Conservation (phyloP, 1,139 yeast species). For the Yamadazyma membranifaciens region DNA sequence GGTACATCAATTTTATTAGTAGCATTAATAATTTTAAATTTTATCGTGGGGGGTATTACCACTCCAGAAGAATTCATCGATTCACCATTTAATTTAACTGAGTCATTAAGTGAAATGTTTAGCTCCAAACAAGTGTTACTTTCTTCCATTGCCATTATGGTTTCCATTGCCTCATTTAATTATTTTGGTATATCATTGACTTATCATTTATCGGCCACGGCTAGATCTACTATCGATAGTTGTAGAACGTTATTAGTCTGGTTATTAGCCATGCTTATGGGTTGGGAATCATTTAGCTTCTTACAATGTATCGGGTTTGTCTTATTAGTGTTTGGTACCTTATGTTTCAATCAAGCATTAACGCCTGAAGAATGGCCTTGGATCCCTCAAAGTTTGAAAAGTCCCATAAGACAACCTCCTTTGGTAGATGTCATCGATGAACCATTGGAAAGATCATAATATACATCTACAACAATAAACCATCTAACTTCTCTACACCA, state of each 20-base stretch:
- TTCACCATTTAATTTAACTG: constrained; percentile 57
- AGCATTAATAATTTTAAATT: constrained; percentile 44
- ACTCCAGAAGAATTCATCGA: constrained; percentile 31
- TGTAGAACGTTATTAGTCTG: constrained; percentile 76
- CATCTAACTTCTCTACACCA: too few species aligned
- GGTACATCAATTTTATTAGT: constrained; percentile 51
- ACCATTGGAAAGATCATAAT: constrained; percentile 14
- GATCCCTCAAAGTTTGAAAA: constrained; percentile 46
- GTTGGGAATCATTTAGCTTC: constrained; percentile 71
- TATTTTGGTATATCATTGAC: constrained; percentile 75
- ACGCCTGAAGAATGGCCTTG: constrained; percentile 44
- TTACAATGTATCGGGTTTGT: constrained; percentile 67
- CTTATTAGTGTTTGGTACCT: constrained; percentile 67
- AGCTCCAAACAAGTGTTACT: constrained; percentile 39
- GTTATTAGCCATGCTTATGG: constrained; percentile 68
- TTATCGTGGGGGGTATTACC: constrained; percentile 36
- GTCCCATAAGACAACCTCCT: constrained; percentile 4
- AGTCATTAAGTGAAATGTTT: constrained; percentile 52
- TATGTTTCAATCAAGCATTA: constrained; percentile 71
- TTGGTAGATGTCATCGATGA: constrained; percentile 28
- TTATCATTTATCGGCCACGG: constrained; percentile 65
- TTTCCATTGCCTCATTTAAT: constrained; percentile 71
- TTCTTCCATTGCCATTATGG: constrained; percentile 65
- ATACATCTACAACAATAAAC: too few species aligned
- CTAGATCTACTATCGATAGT: constrained; percentile 78